phyloP scores from a whole-genome alignment of 305 asterid genomes.

The Solanum hybrid region DNA sequence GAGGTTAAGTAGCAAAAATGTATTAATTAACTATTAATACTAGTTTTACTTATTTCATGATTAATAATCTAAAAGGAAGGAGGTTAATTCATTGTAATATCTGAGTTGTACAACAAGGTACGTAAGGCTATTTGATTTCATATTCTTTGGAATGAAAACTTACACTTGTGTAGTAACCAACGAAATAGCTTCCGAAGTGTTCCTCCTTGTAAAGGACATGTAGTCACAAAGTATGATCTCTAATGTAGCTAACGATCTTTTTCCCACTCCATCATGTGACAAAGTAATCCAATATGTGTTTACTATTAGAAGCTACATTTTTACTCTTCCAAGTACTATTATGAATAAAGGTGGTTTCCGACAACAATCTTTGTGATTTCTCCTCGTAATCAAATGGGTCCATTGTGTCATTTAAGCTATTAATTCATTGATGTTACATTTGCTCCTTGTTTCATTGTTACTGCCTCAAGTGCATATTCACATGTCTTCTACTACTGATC shows the following conservation, averaged over 20 bases:
- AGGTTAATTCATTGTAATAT: neutral
- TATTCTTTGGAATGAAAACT: neutral
- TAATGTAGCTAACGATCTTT: neutral
- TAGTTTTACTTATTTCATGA: neutral
- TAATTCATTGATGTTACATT: neutral
- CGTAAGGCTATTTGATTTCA: neutral
- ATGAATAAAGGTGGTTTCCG: neutral
- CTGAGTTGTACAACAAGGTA: too few relatives aligned
- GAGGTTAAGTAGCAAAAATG: neutral
- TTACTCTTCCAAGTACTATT: neutral
- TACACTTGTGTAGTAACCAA: neutral
- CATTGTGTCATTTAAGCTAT: neutral
- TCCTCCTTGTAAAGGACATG: neutral
- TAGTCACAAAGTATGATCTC: neutral
- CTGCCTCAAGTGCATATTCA: neutral
- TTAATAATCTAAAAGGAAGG: neutral
- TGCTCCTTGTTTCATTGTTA: neutral
- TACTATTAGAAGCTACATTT: neutral
- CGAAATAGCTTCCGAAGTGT: neutral
- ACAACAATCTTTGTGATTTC: neutral
- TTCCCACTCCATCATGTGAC: neutral
- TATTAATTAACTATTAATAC: neutral
- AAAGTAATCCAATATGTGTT: neutral
- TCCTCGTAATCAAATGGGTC: neutral
- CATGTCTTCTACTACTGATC: neutral